phyloP scores from a whole-genome alignment of 139 green algal genomes.

The Coelastrella sp. region DNA sequence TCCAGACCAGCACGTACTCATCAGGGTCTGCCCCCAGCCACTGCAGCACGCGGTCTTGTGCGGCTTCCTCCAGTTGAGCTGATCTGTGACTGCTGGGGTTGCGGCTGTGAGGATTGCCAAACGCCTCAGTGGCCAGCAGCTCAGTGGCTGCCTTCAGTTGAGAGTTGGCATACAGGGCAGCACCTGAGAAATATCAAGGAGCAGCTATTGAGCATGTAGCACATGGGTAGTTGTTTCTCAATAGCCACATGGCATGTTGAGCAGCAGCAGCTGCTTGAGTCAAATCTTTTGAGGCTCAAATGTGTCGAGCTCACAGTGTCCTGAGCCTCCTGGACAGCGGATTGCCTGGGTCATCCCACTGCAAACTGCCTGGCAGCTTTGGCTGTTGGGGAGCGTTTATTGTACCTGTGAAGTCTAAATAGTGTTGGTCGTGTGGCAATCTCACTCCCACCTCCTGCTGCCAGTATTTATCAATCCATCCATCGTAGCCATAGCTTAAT shows the following conservation, averaged over 20 bases:
- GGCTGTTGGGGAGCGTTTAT: background rate
- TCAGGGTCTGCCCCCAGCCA: conserved; percentile 12
- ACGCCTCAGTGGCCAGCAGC: background rate
- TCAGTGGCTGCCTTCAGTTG: background rate
- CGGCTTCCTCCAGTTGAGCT: background rate
- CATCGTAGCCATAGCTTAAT: conserved; percentile 62
- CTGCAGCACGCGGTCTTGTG: background rate
- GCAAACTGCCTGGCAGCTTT: background rate
- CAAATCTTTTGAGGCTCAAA: too few species aligned
- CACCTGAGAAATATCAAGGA: background rate
- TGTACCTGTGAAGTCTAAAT: conserved; percentile 77
- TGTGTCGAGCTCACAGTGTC: too few species aligned
- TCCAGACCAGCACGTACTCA: conserved; percentile 21
- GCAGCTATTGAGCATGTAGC: too few species aligned
- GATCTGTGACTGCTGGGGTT: conserved; percentile 28
- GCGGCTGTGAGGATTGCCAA: conserved; percentile 31
- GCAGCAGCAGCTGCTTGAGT: too few species aligned
- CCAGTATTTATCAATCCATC: conserved; percentile 68
- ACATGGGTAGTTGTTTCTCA: too few species aligned
- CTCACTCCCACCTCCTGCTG: conserved; percentile 63
- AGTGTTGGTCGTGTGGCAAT: conserved; percentile 67
- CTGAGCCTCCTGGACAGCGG: background rate
- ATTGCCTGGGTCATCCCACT: background rate
- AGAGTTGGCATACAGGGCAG: conserved; percentile 21
- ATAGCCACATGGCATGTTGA: too few species aligned